phyloP scores from a whole-genome alignment of 805 yeast species.

The Yarrowia deformans region DNA sequence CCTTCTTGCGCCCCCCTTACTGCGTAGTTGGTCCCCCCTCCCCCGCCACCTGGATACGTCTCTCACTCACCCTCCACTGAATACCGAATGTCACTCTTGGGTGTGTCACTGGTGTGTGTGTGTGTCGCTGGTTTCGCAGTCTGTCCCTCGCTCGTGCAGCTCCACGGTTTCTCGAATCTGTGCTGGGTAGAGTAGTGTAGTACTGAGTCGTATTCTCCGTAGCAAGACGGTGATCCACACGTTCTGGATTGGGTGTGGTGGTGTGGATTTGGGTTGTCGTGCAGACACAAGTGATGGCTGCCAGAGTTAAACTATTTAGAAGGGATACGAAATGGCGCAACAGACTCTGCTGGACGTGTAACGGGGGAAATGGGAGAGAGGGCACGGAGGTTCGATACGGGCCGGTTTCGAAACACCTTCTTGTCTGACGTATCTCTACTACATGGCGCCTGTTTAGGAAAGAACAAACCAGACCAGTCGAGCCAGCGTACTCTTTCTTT shows the following conservation, averaged over 20 bases:
- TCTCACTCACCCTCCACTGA: constrained; percentile 27
- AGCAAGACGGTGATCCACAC: constrained; percentile 33
- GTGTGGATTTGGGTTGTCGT: constrained; percentile 34
- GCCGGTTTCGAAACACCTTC: too few relatives aligned
- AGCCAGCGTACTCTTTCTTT: too few relatives aligned
- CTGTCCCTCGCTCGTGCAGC: constrained; percentile 7
- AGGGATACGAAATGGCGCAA: constrained; percentile 39
- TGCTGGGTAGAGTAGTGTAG: background rate
- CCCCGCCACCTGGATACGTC: too few relatives aligned
- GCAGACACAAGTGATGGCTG: constrained; percentile 27
- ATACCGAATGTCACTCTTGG: constrained; percentile 19
- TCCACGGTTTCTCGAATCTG: background rate
- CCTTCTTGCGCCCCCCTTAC: too few relatives aligned
- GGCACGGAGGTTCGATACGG: too few relatives aligned
- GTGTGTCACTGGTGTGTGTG: constrained; percentile 26
- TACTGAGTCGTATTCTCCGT: background rate
- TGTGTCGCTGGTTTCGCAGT: constrained; percentile 2
- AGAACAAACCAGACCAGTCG: too few relatives aligned
- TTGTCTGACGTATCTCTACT: too few relatives aligned
- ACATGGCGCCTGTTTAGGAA: too few relatives aligned
- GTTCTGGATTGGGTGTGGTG: constrained; percentile 27
- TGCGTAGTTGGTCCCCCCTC: too few relatives aligned
- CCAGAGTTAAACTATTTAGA: constrained; percentile 31
- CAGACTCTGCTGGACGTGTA: background rate
- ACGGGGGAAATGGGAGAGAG: too few relatives aligned